Evolutionary conservation across 2,329 filamentous ascomycete genomes (phyloP).

Genomic region (Acrodontium crateriforme): DNA sequence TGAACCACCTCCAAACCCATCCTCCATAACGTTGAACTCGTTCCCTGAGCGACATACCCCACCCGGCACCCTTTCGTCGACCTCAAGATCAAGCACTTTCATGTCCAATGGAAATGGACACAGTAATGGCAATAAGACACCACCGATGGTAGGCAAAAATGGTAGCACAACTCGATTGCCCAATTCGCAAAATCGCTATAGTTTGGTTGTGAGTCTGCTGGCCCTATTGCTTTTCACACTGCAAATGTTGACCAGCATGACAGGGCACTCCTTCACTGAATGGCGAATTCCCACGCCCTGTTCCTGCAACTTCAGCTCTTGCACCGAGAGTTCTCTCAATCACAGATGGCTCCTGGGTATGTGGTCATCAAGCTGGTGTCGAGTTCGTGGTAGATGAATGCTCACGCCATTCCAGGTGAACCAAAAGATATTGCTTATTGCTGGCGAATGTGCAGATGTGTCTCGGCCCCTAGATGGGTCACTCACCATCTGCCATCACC

Average conservation of each 20-base stretch:
- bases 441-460: constrained; percentile 67
- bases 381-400: too few species aligned
- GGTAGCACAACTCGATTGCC: constrained; percentile 16
- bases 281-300: constrained; percentile 20
- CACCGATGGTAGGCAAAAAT: constrained; percentile 14
- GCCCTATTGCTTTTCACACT: too few species aligned
- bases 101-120: constrained; percentile 45
- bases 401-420: constrained; percentile 49
- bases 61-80: constrained; percentile 54
- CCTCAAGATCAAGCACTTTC: constrained; percentile 45
- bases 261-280: constrained; percentile 33
- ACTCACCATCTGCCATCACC: constrained; percentile 64
- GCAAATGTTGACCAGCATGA: too few species aligned
- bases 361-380: constrained; percentile 5
- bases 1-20: constrained; percentile 39
- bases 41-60: constrained; percentile 56
- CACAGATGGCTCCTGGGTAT: constrained; percentile 71
- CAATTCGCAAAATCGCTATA: constrained; percentile 39
- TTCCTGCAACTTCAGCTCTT: constrained; percentile 51
- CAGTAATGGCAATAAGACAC: constrained; percentile 28
- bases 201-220: constrained; percentile 34
- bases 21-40: constrained; percentile 48
- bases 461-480: constrained; percentile 61
- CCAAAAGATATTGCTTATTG: constrained; percentile 74
- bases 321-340: constrained; percentile 70